A percentile compares a stretch with the other conserved stretches of the same genome.
phyloP scores from a whole-genome alignment of 2,329 filamentous ascomycete genomes.

The Fusarium begoniae region DNA sequence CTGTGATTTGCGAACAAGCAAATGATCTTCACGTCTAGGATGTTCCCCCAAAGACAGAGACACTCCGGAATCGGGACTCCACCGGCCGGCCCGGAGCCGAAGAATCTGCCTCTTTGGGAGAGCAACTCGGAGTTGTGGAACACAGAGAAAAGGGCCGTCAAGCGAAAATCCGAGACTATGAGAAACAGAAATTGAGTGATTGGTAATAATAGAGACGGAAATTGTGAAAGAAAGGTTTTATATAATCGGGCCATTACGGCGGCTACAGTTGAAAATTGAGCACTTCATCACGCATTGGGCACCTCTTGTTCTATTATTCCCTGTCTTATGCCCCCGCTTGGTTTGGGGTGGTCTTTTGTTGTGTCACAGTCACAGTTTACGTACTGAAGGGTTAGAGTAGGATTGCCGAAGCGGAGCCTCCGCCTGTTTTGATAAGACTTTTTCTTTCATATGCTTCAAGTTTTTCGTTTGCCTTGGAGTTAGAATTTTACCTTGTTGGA shows the following conservation, averaged over 20 bases:
- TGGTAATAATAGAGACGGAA: background rate
- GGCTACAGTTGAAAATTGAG: background rate
- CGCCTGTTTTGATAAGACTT: conserved; percentile 13
- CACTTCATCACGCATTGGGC: conserved; percentile 24
- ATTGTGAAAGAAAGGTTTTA: background rate
- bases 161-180: background rate
- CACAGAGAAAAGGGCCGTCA: conserved; percentile 3
- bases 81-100: conserved; percentile 29
- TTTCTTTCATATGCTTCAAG: background rate
- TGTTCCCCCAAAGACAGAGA: conserved; percentile 2
- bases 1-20: conserved; percentile 26
- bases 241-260: conserved; percentile 29
- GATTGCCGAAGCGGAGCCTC: conserved; percentile 33
- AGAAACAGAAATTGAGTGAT: background rate
- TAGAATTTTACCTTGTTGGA: conserved; percentile 14
- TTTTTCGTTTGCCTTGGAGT: background rate
- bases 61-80: conserved; percentile 21
- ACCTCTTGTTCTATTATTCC: conserved; percentile 3
- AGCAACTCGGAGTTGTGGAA: conserved; percentile 17
- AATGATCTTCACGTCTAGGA: conserved; percentile 16
- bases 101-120: conserved; percentile 12
- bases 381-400: conserved; percentile 17
- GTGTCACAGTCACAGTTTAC: conserved; percentile 19
- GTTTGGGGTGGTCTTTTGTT: conserved; percentile 4
- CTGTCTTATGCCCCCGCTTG: conserved; percentile 27